Conservation (phyloP, 495 filamentous ascomycete species). For the Trichoderma orchidacearum region DNA sequence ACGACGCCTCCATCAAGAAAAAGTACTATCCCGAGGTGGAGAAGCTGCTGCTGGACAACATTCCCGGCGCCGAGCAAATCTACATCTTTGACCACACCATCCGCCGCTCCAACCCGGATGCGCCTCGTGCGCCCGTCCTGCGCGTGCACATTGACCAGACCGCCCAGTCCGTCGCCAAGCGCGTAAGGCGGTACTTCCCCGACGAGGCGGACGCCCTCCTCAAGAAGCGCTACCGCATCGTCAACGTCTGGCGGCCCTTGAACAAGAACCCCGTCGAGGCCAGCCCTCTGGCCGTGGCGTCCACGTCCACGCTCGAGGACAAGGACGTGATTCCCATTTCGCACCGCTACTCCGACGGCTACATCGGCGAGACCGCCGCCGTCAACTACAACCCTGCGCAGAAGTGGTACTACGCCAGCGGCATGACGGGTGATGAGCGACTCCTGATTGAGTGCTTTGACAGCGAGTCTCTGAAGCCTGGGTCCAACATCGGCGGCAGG, state of each 20-base stretch:
- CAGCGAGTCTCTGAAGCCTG: constrained; percentile 34
- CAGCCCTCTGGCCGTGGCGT: constrained; percentile 58
- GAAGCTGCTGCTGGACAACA: constrained; percentile 42
- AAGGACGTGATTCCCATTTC: constrained; percentile 57
- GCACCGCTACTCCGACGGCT: constrained; percentile 60
- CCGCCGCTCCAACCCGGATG: constrained; percentile 41
- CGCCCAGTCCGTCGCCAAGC: constrained; percentile 39
- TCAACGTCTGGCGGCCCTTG: constrained; percentile 81
- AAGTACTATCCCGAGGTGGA: constrained; percentile 80
- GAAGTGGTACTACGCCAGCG: constrained; percentile 69
- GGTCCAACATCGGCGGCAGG: constrained; percentile 41
- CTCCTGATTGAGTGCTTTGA: constrained; percentile 78
- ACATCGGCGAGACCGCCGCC: constrained; percentile 62
- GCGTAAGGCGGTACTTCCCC: constrained; percentile 47
- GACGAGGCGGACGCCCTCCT: constrained; percentile 44
- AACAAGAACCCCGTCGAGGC: constrained; percentile 54
- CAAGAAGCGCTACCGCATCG: constrained; percentile 54
- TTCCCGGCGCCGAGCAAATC: constrained; percentile 48
- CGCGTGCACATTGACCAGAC: constrained; percentile 81
- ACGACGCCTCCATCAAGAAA: constrained; percentile 46
- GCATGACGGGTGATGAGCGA: constrained; percentile 61
- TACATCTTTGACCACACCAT: constrained; percentile 87
- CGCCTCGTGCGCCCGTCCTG: constrained; percentile 49
- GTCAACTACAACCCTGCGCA: constrained; percentile 45
- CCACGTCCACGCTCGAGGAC: constrained; percentile 41